Evolutionary conservation across 768 basidiomycete species (phyloP).

Genomic region (Candolleomyces aberdarensis): DNA sequence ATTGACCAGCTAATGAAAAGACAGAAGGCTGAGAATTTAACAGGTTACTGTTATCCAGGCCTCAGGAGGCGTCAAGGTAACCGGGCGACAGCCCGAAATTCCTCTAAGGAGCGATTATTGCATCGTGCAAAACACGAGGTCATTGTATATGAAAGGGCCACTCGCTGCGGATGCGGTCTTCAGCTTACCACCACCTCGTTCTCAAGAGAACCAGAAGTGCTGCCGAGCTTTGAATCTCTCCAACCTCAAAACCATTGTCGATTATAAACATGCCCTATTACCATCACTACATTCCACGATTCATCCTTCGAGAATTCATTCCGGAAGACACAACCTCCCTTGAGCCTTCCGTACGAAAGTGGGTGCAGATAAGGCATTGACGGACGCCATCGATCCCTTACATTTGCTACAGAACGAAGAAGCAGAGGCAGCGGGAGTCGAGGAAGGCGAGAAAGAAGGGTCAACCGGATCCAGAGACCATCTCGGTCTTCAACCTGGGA

Average conservation of each 20-base stretch:
- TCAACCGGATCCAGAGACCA: slow-evolving; percentile 8
- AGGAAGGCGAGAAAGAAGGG: slow-evolving; percentile 6
- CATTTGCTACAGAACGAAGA: neutral
- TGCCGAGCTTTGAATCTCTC: neutral
- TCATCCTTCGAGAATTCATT: slow-evolving; percentile 25
- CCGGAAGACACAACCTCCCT: neutral
- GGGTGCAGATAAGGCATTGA: neutral
- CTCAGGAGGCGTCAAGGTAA: too few species aligned
- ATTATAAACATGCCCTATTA: slow-evolving; percentile 18
- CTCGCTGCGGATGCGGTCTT: neutral
- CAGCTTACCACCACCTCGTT: neutral
- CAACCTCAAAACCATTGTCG: neutral
- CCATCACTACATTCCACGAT: slow-evolving; percentile 28
- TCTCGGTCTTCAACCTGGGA: slow-evolving; percentile 16
- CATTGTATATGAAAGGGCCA: neutral
- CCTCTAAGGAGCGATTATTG: neutral
- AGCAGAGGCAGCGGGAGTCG: too few species aligned
- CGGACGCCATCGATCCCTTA: neutral
- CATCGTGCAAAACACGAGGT: neutral
- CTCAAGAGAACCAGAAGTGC: neutral
- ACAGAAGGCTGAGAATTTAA: too few species aligned
- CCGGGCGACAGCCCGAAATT: too few species aligned
- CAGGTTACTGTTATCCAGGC: too few species aligned
- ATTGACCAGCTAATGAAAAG: too few species aligned
- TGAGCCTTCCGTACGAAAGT: neutral